Percentiles rank a stretch among this genome's conserved stretches.
These are phyloP conservation scores for Blastomyces emzantsi DNA, from an alignment of 2,329 filamentous ascomycete species.

Conservation along the genomic window DNA sequence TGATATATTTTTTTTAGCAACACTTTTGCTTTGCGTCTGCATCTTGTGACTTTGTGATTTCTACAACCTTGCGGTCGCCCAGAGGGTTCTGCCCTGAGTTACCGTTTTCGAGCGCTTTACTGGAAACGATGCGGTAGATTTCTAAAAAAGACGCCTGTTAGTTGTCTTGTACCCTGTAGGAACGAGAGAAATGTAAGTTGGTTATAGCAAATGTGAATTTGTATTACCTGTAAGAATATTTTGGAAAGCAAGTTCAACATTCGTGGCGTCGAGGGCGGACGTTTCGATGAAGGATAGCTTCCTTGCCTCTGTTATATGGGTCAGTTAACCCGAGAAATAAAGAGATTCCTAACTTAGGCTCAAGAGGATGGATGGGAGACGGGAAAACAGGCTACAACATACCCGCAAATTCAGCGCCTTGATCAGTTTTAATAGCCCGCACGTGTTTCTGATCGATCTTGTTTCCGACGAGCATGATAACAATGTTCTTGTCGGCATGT, in stretches of 20 bases:
- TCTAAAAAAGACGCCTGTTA: constrained; percentile 46
- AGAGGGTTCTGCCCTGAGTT: constrained; percentile 73
- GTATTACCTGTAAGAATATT: constrained; percentile 91
- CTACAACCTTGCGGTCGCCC: constrained; percentile 66
- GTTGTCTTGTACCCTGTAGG: constrained; percentile 13
- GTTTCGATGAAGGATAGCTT: constrained; percentile 99
- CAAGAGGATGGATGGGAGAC: constrained; percentile 10
- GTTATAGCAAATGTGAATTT: constrained; percentile 4
- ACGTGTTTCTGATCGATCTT: constrained; percentile 99
- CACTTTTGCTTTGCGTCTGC: constrained; percentile 58
- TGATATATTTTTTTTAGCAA: constrained; percentile 26
- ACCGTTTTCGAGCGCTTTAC: constrained; percentile 88
- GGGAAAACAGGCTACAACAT: constrained; percentile 25
- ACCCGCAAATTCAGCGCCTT: constrained; percentile 98
- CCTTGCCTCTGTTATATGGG: constrained; percentile 47
- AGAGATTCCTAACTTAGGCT: constrained; percentile 13
- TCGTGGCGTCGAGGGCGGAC: constrained; percentile 95
- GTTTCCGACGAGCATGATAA: constrained; percentile 99
- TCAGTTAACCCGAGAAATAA: constrained; percentile 14
- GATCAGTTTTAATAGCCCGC: constrained; percentile 91
- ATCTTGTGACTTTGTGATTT: constrained; percentile 77
- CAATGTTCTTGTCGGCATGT: constrained; percentile 96
- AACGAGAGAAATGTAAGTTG: neutral
- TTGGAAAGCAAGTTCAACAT: constrained; percentile 98
- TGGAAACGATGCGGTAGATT: constrained; percentile 98